Base-by-base conservation (phyloP, 257 asterid genomes). In the Dorcoceras hygrometricum region DNA sequence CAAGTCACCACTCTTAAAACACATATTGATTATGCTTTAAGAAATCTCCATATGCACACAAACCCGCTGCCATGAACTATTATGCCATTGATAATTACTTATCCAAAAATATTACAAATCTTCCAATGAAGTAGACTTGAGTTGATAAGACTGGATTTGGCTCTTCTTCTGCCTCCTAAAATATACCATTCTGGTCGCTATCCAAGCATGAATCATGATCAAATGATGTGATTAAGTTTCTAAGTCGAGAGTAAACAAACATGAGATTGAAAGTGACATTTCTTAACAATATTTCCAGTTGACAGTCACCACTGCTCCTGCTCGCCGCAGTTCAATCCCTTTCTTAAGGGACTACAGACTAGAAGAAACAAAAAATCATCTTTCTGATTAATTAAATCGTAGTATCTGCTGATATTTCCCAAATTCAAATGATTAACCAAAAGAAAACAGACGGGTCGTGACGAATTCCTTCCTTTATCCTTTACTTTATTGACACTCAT, bases 281-380 rank as follows among this genome's bases (percentile, higher is more conserved):
- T 70, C 69, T 43, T 16, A 71, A 19, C 28, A 32, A 32, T 16
- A 36, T 28, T 12, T 61, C 58, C 70, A 72, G 46, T 26, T 55
- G 11, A 12, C 43, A 61, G 59, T 57, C 67, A 16, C 32, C 25
- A 31, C 39, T 8, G 65, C 54, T 24, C 23, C 54, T 16, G 54
- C 20, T 46, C 54, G 22, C 20, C 22, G 54, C 54, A 46, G 54
- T 46, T 46, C 20, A 46, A 4, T 67, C 68, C 69, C 64, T 66
- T 62, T 73, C 73, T 29, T 68, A 70, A 70, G 55, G 61, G 71
- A 62, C 57, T 4, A 55, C 69, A 61, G 58, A 63, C 59, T 70
- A 61, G 62, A 73, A 25, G 43, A 66, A 66, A 66, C 62, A 51
- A 53, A 71, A 29, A 64, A 73, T 69, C 65, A 68, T 36, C 64